Evolutionary conservation across 495 filamentous ascomycete genomes (phyloP).

Genomic region (Cairneyella variabilis): DNA sequence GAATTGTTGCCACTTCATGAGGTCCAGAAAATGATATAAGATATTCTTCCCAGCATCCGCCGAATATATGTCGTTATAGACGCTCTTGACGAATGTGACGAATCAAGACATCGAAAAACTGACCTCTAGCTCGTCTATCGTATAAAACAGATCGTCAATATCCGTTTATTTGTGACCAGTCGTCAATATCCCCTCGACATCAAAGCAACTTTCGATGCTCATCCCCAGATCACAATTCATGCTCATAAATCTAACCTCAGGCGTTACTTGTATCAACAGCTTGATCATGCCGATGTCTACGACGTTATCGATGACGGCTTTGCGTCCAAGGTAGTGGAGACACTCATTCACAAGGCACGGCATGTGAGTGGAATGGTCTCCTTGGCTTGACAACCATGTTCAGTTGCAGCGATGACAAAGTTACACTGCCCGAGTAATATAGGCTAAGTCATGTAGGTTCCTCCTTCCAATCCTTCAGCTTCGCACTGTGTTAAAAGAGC

Average conservation of each 20-base stretch:
- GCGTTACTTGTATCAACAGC: conserved; percentile 2
- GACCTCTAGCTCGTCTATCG: neutral
- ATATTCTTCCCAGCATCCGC: neutral
- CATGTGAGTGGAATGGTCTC: neutral
- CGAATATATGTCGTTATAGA: neutral
- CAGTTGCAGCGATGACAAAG: neutral
- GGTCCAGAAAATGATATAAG: neutral
- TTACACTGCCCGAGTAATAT: neutral
- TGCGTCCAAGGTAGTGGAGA: neutral
- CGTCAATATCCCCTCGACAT: neutral
- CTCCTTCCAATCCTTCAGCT: neutral
- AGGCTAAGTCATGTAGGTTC: neutral
- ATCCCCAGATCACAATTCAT: neutral
- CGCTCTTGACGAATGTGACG: conserved; percentile 4
- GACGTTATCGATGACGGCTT: neutral
- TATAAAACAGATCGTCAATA: neutral
- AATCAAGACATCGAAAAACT: neutral
- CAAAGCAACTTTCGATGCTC: neutral
- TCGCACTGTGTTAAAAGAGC: conserved; percentile 3
- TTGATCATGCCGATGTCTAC: neutral
- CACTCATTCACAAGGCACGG: neutral
- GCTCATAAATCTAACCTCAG: neutral
- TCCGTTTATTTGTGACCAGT: conserved; percentile 3
- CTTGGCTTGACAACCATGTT: neutral
- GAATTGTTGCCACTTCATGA: neutral